Base-by-base conservation (phyloP, 2,329 filamentous ascomycete species). In the Aspergillus amoenus region DNA sequence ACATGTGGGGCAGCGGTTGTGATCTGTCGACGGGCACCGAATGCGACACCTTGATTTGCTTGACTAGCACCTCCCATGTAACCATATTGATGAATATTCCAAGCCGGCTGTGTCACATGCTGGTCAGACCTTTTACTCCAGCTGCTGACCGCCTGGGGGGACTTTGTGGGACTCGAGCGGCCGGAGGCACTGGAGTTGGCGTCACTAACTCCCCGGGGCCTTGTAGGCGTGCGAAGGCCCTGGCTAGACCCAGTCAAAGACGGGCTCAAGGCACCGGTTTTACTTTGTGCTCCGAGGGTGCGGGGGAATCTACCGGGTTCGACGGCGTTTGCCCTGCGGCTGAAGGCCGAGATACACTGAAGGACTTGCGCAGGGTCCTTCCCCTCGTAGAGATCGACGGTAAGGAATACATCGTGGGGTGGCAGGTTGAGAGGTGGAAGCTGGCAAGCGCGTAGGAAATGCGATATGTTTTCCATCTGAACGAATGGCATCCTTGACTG, bases 391-490 rank as follows among this genome's bases (percentile, higher is more conserved):
- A 99, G 82, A 76, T 99, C 94, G 72, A 99, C 93, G 5, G 94
- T 99, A 60, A 97, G 86, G 77, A 99, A 99, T 64, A 93, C 87
- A 76, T 99, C 94, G 79, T 99, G 94, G 45, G 93, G 88, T 57
- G 91, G 92, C 58, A 99, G 86, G 74, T 88, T 93, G 52, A 99
- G 80, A 0, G 94, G 94, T 24, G 90, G 85, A 50, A 84, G 80
- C 75, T 96, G 90, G 79, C 93, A 96, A 59, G 91, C 92, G 69
- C 85, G 87, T 53, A 99, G 85, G 77, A 97, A 99, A 71, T 96
- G 91, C 4, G 93, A 95, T 70, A 99, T 97, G 73, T 99, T 99
- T 75, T 99, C 94, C 93, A 97, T 97, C 76, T 99, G 94, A 41
- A 97, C 93, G 72, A 99, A 99, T 0, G 94, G 94, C 93, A 97